Evolutionary conservation across 345 rosid genomes (phyloP).

Genomic region (Cardamine occulta): DNA sequence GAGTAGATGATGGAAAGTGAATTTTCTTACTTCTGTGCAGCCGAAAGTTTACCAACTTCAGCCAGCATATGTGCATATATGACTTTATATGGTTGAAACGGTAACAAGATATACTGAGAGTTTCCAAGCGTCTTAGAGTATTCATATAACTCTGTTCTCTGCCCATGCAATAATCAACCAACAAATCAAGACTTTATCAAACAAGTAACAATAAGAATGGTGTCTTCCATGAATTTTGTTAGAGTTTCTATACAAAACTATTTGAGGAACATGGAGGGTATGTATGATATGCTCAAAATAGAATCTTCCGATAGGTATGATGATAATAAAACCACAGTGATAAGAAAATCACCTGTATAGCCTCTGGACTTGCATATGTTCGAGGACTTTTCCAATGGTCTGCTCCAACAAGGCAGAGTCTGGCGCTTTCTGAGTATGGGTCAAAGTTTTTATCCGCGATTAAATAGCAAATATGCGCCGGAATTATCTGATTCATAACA

Average conservation of each 20-base stretch:
- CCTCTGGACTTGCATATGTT: slow-evolving; percentile 71
- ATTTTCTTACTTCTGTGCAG: slow-evolving; percentile 79
- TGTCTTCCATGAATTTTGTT: slow-evolving; percentile 1
- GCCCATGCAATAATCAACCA: slow-evolving; percentile 48
- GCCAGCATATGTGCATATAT: slow-evolving; percentile 95
- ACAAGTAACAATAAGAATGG: background rate
- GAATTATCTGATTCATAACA: slow-evolving; percentile 52
- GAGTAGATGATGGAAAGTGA: slow-evolving; percentile 21
- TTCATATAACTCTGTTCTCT: slow-evolving; percentile 98
- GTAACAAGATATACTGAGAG: slow-evolving; percentile 82
- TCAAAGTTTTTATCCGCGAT: slow-evolving; percentile 74
- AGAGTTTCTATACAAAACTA: background rate
- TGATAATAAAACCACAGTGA: slow-evolving; percentile 15
- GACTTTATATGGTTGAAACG: slow-evolving; percentile 95
- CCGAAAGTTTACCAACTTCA: slow-evolving; percentile 91
- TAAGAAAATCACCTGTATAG: slow-evolving; percentile 65
- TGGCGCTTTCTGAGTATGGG: slow-evolving; percentile 67
- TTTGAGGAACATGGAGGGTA: slow-evolving; percentile 7
- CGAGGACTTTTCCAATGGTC: slow-evolving; percentile 80
- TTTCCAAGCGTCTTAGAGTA: slow-evolving; percentile 93
- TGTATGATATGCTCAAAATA: slow-evolving; percentile 11
- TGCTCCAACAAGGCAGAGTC: slow-evolving; percentile 79
- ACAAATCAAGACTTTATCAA: slow-evolving; percentile 9
- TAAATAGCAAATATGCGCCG: slow-evolving; percentile 80
- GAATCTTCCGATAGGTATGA: slow-evolving; percentile 9